phyloP scores from a whole-genome alignment of 176 grass and related monocot species.

The Aechmea fasciata region DNA sequence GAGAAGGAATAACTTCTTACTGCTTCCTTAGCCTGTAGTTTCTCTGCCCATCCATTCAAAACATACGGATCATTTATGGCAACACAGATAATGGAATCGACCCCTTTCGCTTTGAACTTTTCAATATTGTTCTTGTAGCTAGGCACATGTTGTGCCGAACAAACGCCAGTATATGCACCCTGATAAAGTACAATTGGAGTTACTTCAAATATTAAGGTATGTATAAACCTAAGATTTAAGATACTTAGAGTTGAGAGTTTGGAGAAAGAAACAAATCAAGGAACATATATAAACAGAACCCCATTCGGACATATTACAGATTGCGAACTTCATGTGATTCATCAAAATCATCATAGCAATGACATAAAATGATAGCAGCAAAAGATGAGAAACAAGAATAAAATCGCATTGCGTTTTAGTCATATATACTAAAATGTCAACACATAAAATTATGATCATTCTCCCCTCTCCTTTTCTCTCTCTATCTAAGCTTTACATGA shows the following conservation, averaged over 20 bases:
- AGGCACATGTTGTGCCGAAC: constrained; percentile 75
- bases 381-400: no score
- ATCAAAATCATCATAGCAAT: no score
- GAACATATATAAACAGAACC: no score
- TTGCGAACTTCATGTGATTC: no score
- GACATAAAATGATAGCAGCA: no score
- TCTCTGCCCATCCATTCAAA: constrained; percentile 90
- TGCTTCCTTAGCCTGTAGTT: constrained; percentile 67
- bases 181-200: constrained; percentile 22
- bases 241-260: not conserved
- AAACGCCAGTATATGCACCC: constrained; percentile 91
- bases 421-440: no score
- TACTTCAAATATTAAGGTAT: not conserved
- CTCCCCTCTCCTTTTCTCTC: no score
- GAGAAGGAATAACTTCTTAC: constrained; percentile 35
- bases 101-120: constrained; percentile 83
- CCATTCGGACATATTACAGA: no score
- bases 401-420: no score
- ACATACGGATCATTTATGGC: constrained; percentile 90
- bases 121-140: constrained; percentile 95
- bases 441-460: no score
- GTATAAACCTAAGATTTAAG: not conserved
- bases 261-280: no score
- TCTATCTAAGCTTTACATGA: no score
- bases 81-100: constrained; percentile 91